A percentile compares a stretch with the other conserved stretches of the same genome.
These are phyloP conservation scores for Suillus clintonianus DNA, from an alignment of 768 basidiomycete genomes.

Conservation along the genomic window DNA sequence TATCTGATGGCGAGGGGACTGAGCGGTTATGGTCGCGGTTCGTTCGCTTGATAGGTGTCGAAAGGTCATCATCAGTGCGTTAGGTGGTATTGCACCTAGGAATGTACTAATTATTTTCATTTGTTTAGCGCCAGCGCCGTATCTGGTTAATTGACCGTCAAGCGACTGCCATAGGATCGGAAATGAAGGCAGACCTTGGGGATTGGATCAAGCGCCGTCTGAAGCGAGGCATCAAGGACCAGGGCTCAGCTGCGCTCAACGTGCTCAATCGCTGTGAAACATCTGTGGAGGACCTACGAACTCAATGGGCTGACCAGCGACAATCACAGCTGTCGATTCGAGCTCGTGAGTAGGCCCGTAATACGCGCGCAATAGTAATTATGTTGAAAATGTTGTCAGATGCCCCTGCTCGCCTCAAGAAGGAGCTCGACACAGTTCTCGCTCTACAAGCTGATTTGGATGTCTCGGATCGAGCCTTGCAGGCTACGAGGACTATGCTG, in stretches of 20 bases:
- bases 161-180: constrained; percentile 24
- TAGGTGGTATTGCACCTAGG: too few relatives aligned
- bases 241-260: background rate
- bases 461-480: constrained; percentile 24
- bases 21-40: constrained; percentile 35
- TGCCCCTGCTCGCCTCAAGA: constrained; percentile 29
- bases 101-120: background rate
- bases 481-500: constrained; percentile 10
- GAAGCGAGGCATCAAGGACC: constrained; percentile 15
- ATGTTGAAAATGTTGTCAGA: background rate
- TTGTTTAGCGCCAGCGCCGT: constrained; percentile 25
- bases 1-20: constrained; percentile 12
- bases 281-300: background rate
- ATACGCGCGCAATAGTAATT: background rate
- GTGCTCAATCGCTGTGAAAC: background rate
- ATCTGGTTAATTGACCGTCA: constrained; percentile 39
- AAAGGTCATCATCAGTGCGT: constrained; percentile 35
- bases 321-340: constrained; percentile 7
- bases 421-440: constrained; percentile 34
- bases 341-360: background rate
- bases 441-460: constrained; percentile 32
- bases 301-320: constrained; percentile 6
- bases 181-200: constrained; percentile 31
- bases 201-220: constrained; percentile 31
- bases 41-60: constrained; percentile 36